phyloP scores from a whole-genome alignment of 805 yeast genomes.

The Tetrapisispora fleetii region DNA sequence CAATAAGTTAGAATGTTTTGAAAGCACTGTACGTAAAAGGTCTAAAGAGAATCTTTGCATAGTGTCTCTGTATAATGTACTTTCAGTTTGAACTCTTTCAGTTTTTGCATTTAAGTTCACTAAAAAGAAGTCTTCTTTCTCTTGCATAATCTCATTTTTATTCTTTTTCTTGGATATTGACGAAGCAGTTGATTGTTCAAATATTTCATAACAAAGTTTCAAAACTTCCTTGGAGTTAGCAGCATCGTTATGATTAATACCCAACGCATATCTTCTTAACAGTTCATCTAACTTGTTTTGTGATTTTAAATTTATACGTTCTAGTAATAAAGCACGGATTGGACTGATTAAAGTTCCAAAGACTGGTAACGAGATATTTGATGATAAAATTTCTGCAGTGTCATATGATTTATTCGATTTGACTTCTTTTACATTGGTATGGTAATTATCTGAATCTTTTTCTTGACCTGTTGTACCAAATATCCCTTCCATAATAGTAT shows the following conservation, averaged over 20 bases:
- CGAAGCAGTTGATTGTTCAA: slow-evolving; percentile 39
- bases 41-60: slow-evolving; percentile 73
- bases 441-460: slow-evolving; percentile 89
- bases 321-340: slow-evolving; percentile 50
- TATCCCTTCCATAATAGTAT: slow-evolving; percentile 79
- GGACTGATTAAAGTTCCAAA: slow-evolving; percentile 60
- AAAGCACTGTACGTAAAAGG: slow-evolving; percentile 58
- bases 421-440: slow-evolving; percentile 79
- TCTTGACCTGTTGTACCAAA: slow-evolving; percentile 91
- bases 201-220: slow-evolving; percentile 64
- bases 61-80: slow-evolving; percentile 45
- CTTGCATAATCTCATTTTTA: slow-evolving; percentile 25
- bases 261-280: slow-evolving; percentile 65
- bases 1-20: slow-evolving; percentile 50
- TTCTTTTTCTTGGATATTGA: slow-evolving; percentile 11
- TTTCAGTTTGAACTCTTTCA: slow-evolving; percentile 43
- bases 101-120: slow-evolving; percentile 63
- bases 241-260: slow-evolving; percentile 63
- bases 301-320: slow-evolving; percentile 53
- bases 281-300: slow-evolving; percentile 74
- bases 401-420: slow-evolving; percentile 83
- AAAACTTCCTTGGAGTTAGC: slow-evolving; percentile 49
- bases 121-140: slow-evolving; percentile 55
- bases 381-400: slow-evolving; percentile 67
- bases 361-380: slow-evolving; percentile 46